Evolutionary conservation across 768 basidiomycete species (phyloP), one percentile per base, ranked within the genome.

Genomic region (Mrakia blollopis): DNA sequence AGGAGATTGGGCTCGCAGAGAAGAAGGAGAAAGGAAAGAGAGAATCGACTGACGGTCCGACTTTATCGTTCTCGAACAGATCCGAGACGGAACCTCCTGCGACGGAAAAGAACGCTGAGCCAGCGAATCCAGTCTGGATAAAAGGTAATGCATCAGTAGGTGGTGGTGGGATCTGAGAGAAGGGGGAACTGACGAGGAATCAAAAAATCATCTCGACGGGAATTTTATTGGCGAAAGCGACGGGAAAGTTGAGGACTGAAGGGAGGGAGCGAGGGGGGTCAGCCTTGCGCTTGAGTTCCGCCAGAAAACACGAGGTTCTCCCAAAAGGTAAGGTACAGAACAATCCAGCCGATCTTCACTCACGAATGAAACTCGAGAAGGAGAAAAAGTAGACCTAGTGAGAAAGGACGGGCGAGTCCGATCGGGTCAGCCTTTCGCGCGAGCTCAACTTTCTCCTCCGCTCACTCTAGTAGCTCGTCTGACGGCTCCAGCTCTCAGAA

Each of bases 151-250:
- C n/a, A n/a, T n/a, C n/a, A n/a, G n/a, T n/a, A n/a, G n/a, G n/a
- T n/a, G n/a, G n/a, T n/a, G n/a, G n/a, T n/a, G n/a, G n/a, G n/a
- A n/a, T n/a, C n/a, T n/a, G n/a, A n/a, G n/a, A n/a, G n/a, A n/a
- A n/a, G n/a, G n/a, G n/a, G n/a, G n/a, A n/a, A n/a, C n/a, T n/a
- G n/a, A n/a, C n/a, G 52, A 89, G 78, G 28, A 77, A 77, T 37
- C 89, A 86, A 79, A 90, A 89, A 57, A 90, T 82, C 11, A 94
- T 85, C 79, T 88, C 89, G 0, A 90, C 87, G 8, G 85, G 89
- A 32, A 89, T 86, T 79, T 91, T 86, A 5, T 88, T 89, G 1
- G 91, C 87, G 78, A 93, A 92, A 0, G 91, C 90, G 9, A 91
- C 88, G 0, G 91, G 90, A 80, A 89, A 90, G 28, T 89, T 88